These are phyloP conservation scores for Lentinula lateritia DNA, from an alignment of 768 basidiomycete species.

Conservation along the genomic window DNA sequence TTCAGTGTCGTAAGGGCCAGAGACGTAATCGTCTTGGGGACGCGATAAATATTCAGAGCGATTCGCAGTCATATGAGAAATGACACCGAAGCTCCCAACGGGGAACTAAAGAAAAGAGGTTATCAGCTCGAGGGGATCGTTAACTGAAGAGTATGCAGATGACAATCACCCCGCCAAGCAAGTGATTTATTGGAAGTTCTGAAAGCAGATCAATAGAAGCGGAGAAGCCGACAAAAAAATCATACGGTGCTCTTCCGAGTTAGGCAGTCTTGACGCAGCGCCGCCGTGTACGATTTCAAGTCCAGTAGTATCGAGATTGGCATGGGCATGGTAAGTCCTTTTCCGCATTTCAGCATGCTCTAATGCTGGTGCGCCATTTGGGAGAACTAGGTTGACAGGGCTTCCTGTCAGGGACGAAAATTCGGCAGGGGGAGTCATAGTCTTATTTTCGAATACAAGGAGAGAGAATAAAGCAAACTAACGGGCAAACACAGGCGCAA, in stretches of 20 bases:
- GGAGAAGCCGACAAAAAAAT: not conserved
- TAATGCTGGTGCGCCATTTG: no score
- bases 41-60: not conserved
- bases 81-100: not conserved
- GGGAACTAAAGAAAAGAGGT: not conserved
- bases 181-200: not conserved
- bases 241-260: not conserved
- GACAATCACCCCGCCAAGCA: not conserved
- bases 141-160: not conserved
- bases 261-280: no score
- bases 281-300: no score
- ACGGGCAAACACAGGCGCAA: no score
- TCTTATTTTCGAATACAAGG: no score
- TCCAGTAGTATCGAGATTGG: no score
- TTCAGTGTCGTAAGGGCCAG: not conserved
- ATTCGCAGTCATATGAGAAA: conserved; percentile 1
- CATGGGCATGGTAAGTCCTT: no score
- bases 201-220: not conserved
- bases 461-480: no score
- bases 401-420: no score
- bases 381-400: no score
- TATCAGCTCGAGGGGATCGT: not conserved
- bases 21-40: conserved; percentile 1
- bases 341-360: no score
- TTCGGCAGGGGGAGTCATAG: no score